Evolutionary conservation across 2,329 filamentous ascomycete species (phyloP).

Genomic region (Biscogniauxia marginata): DNA sequence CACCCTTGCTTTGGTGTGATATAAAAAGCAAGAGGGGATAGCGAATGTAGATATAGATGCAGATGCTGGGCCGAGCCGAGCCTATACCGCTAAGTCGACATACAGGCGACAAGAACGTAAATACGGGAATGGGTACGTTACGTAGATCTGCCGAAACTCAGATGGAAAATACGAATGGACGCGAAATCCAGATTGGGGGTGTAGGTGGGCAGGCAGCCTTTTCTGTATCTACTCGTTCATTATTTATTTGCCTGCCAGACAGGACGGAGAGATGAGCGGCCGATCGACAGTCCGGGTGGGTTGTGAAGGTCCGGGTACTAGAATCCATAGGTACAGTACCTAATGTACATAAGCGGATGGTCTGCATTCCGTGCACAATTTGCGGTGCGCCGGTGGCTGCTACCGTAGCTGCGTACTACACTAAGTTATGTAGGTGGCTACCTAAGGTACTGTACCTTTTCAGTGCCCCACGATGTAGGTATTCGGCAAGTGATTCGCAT

Average conservation of each 20-base stretch:
- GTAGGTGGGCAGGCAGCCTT: no score
- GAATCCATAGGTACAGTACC: neutral
- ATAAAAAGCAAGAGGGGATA: neutral
- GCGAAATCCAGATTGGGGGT: no score
- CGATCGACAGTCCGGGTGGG: neutral
- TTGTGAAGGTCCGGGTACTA: neutral
- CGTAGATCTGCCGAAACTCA: no score
- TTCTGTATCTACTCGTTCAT: neutral
- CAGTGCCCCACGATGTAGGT: neutral
- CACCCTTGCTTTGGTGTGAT: no score
- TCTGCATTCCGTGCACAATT: conserved; percentile 12
- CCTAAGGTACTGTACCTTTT: neutral
- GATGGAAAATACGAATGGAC: no score
- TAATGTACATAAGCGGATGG: neutral
- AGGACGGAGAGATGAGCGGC: neutral
- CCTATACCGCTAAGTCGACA: no score
- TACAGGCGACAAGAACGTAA: no score
- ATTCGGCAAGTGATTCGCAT: neutral
- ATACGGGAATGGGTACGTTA: no score
- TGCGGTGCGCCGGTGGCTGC: neutral
- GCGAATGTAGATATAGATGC: no score
- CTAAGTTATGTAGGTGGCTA: no score
- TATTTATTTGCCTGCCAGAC: neutral
- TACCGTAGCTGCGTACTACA: no score
- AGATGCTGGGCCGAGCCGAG: no score